Conservation (phyloP, 352 stramenopile species). For the Phytopythium boreale region DNA sequence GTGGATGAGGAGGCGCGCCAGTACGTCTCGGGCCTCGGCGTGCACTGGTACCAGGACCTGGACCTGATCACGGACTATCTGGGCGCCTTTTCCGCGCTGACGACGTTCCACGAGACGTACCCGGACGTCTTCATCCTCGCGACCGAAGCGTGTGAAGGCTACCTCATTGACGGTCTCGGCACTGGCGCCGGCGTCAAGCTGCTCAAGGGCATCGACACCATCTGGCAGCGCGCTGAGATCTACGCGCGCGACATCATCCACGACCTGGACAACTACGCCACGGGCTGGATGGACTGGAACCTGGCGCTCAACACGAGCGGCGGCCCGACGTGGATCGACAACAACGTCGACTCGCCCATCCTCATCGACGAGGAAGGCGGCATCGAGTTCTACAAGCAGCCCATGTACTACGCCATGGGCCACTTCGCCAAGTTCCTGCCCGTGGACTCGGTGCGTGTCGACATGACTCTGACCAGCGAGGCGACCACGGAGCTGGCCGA, state of each 20-base stretch:
- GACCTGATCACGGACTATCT: constrained; percentile 43
- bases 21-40: constrained; percentile 80
- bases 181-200: constrained; percentile 50
- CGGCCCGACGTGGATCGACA: constrained; percentile 73
- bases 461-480: constrained; percentile 20
- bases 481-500: constrained; percentile 27
- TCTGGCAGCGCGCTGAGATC: constrained; percentile 71
- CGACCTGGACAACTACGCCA: constrained; percentile 75
- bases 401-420: constrained; percentile 78
- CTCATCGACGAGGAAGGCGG: constrained; percentile 53
- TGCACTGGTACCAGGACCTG: constrained; percentile 86
- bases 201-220: constrained; percentile 30
- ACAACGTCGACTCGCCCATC: constrained; percentile 70
- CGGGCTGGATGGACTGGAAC: constrained; percentile 90
- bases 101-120: constrained; percentile 49
- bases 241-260: constrained; percentile 87
- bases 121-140: constrained; percentile 79
- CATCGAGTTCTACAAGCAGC: constrained; percentile 77
- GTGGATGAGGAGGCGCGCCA: constrained; percentile 45
- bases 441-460: constrained; percentile 42
- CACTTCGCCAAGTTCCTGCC: constrained; percentile 76
- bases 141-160: constrained; percentile 77
- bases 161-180: constrained; percentile 42
- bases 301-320: constrained; percentile 67
- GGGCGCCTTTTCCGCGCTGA: constrained; percentile 47